A percentile compares a stretch with the other conserved stretches of the same genome.
These are phyloP conservation scores for Candida orba DNA, from an alignment of 805 yeast genomes.

Conservation along the genomic window DNA sequence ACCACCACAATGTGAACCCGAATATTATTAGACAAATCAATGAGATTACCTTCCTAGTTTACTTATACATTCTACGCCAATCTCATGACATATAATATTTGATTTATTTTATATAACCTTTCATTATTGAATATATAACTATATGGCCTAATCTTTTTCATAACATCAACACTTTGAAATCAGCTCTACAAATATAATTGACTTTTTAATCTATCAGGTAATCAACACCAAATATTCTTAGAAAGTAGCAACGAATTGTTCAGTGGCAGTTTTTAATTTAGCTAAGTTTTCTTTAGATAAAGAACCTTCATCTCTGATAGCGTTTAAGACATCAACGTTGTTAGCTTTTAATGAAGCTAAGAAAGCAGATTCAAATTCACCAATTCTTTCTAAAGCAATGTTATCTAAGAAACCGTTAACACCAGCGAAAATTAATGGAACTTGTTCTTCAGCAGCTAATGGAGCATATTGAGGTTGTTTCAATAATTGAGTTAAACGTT, in stretches of 20 bases:
- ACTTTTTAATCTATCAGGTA: not conserved
- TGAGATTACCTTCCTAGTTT: too few relatives aligned
- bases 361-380: slow-evolving; percentile 89
- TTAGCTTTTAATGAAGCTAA: slow-evolving; percentile 85
- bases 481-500: slow-evolving; percentile 97
- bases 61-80: not conserved
- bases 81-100: slow-evolving; percentile 11
- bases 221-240: slow-evolving; percentile 26
- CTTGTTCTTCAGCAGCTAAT: slow-evolving; percentile 97
- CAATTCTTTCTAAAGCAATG: slow-evolving; percentile 78
- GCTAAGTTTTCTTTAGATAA: slow-evolving; percentile 81
- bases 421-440: slow-evolving; percentile 98
- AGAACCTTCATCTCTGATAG: slow-evolving; percentile 86
- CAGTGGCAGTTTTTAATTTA: slow-evolving; percentile 84
- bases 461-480: slow-evolving; percentile 98
- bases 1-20: too few relatives aligned
- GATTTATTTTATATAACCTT: slow-evolving; percentile 6
- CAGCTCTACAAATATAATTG: not conserved
- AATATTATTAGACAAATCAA: too few relatives aligned
- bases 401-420: slow-evolving; percentile 97
- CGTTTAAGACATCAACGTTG: slow-evolving; percentile 74
- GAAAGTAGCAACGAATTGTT: slow-evolving; percentile 89
- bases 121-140: slow-evolving; percentile 5
- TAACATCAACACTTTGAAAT: slow-evolving; percentile 16
- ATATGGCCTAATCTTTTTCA: slow-evolving; percentile 8